Conservation (phyloP, 2,329 filamentous ascomycete genomes). For the Neofusicoccum ribis region DNA sequence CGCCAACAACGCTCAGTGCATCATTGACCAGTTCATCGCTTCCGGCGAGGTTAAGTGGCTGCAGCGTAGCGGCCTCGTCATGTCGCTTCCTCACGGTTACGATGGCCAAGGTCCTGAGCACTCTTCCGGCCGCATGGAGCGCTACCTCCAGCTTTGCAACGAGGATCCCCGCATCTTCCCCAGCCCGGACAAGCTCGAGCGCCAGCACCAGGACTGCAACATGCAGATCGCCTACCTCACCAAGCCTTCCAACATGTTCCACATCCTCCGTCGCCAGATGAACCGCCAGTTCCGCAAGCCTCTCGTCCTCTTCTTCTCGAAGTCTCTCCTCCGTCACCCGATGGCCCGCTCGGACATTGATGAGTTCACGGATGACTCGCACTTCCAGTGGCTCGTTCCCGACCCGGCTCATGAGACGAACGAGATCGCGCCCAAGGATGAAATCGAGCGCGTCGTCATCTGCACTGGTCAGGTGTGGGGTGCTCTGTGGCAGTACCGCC, state of each 20-base stretch:
- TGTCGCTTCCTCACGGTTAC: conserved; percentile 96
- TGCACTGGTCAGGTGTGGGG: conserved; percentile 95
- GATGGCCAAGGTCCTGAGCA: conserved; percentile 98
- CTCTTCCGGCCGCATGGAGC: conserved; percentile 94
- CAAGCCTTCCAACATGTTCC: conserved; percentile 94
- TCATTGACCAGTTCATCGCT: conserved; percentile 98
- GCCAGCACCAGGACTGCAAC: conserved; percentile 99
- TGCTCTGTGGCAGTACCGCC: conserved; percentile 86
- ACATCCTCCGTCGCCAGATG: conserved; percentile 94
- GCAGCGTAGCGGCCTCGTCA: conserved; percentile 92
- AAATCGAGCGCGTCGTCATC: conserved; percentile 91
- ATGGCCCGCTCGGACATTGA: conserved; percentile 85
- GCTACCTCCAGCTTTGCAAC: conserved; percentile 95
- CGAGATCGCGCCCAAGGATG: conserved; percentile 73
- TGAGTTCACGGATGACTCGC: conserved; percentile 85
- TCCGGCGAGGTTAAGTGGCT: conserved; percentile 99
- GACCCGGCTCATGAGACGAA: conserved; percentile 80
- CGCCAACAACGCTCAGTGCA: conserved; percentile 98
- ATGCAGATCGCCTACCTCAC: conserved; percentile 99
- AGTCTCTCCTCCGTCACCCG: conserved; percentile 91
- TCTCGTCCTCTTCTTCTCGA: conserved; percentile 97
- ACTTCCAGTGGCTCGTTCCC: conserved; percentile 95
- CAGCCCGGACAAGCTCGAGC: conserved; percentile 80
- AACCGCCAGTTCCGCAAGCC: conserved; percentile 99
- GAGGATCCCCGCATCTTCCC: conserved; percentile 96